Evolutionary conservation across 768 basidiomycete genomes (phyloP), one percentile per base, ranked within the genome.

Genomic region (Macrolepiota albuminosa): DNA sequence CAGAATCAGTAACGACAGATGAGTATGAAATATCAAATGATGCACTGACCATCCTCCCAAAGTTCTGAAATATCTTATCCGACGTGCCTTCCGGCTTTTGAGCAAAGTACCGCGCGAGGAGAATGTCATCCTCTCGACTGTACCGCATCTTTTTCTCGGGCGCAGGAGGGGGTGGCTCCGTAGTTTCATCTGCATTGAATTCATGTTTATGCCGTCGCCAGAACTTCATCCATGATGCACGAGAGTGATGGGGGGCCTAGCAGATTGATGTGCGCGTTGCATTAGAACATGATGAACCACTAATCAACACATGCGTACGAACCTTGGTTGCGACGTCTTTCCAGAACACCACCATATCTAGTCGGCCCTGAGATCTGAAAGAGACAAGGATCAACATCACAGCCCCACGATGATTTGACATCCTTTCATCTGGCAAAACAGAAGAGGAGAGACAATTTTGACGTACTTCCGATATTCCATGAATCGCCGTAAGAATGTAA

Each of bases 141-240:
- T 94, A 94, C 18, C 92, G 84, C 86, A 89, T 86, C 72, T 94
- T 92, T 79, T 94, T 94, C 66, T 90, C 88, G 0, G 91, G 90
- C 3, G 87, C 87, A 29, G 81, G 79, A 6, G 91, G 90, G 13
- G 89, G 74, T 1, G 88, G 88, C 11, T 85, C 88, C 60, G 88
- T 87, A 0, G 74, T 77, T n/a, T 86, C 85, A 3, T 78, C 76
- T 58, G 82, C 83, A 54, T 87, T 80, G 40, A 92, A 74, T 65
- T 94, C 92, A 65, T 94, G 92, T 64, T 91, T 91, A 70, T 94
- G 92, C 57, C 92, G 78, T 16, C 92, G 82, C 84, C 91, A 94
- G 72, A 86, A 94, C 72, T 94, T 94, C 90, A 94, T 92, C 92
- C 92, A 94, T 6, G 92, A 94, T 50, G 92, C 92, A 40, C 91